A percentile compares a stretch with the other conserved stretches of the same genome.
Conservation (phyloP, 2,329 filamentous ascomycete genomes). For the Penicillium digitatum region DNA sequence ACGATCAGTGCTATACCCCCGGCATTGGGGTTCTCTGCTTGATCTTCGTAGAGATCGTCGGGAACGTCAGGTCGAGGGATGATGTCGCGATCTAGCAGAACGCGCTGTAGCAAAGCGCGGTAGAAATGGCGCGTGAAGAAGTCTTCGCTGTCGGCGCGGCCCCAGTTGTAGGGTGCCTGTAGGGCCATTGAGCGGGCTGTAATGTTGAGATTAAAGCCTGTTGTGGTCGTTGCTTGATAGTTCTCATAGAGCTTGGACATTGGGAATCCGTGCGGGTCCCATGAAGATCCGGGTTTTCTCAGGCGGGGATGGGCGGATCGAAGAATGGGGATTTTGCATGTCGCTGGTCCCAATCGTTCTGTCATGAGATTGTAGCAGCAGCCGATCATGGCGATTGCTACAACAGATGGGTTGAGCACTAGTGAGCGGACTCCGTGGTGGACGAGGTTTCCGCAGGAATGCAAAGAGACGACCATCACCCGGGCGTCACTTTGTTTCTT, state of each 20-base stretch:
- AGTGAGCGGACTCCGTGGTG: slow-evolving; percentile 89
- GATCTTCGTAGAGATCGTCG: slow-evolving; percentile 27
- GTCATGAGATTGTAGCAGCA: slow-evolving; percentile 98
- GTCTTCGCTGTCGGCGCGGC: slow-evolving; percentile 67
- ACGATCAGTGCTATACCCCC: slow-evolving; percentile 71
- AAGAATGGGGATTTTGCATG: slow-evolving; percentile 75
- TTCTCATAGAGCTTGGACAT: slow-evolving; percentile 70
- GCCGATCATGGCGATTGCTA: slow-evolving; percentile 90
- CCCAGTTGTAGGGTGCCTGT: slow-evolving; percentile 93
- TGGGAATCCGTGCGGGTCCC: slow-evolving; percentile 87
- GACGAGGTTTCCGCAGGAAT: slow-evolving; percentile 96
- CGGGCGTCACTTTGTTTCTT: slow-evolving; percentile 22
- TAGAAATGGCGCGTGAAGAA: slow-evolving; percentile 96
- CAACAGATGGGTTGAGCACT: slow-evolving; percentile 74
- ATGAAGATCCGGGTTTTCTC: slow-evolving; percentile 62
- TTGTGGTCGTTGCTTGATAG: slow-evolving; percentile 51
- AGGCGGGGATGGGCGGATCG: slow-evolving; percentile 71
- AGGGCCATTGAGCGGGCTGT: slow-evolving; percentile 98
- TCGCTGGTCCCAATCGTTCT: slow-evolving; percentile 79
- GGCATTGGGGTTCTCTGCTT: slow-evolving; percentile 22
- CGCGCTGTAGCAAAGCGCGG: slow-evolving; percentile 80
- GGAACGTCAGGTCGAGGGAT: slow-evolving; percentile 54
- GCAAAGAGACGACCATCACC: slow-evolving; percentile 88
- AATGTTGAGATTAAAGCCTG: slow-evolving; percentile 81
- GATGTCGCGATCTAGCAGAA: slow-evolving; percentile 83